Conservation (phyloP, 345 rosid genomes). For the Salix purpurea region DNA sequence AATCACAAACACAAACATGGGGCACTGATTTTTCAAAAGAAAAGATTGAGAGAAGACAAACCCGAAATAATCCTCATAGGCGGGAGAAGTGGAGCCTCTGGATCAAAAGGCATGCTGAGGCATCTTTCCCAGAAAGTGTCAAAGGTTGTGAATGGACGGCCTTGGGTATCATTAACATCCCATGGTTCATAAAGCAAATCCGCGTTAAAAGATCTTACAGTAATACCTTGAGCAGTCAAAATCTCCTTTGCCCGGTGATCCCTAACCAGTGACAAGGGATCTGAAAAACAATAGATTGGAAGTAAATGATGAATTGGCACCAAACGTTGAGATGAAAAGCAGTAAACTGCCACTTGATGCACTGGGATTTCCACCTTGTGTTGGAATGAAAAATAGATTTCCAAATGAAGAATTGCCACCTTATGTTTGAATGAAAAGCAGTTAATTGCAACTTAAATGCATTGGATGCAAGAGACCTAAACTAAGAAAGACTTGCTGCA, state of each 20-base stretch:
- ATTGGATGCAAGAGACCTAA: not conserved
- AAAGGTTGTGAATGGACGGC: slow-evolving; percentile 71
- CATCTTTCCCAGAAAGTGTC: slow-evolving; percentile 87
- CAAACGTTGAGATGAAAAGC: slow-evolving; percentile 11
- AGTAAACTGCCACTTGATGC: slow-evolving; percentile 15
- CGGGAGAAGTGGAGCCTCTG: slow-evolving; percentile 95
- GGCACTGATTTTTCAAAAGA: not conserved
- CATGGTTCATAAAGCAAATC: slow-evolving; percentile 99
- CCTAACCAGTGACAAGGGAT: slow-evolving; percentile 86
- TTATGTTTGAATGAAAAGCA: slow-evolving; percentile 17
- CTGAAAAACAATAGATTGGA: slow-evolving; percentile 23
- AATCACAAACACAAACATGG: not conserved
- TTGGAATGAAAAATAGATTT: not conserved
- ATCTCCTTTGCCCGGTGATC: slow-evolving; percentile 89
- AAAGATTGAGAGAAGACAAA: slow-evolving; percentile 22
- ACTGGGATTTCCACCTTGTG: not conserved
- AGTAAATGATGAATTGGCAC: not conserved
- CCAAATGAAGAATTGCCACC: not conserved
- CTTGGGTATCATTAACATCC: slow-evolving; percentile 83
- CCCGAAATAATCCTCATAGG: slow-evolving; percentile 93
- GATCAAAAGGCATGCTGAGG: slow-evolving; percentile 95
- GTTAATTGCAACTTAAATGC: slow-evolving; percentile 9
- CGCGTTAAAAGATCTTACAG: slow-evolving; percentile 76
- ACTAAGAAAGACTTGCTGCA: not conserved
- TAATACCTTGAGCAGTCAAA: slow-evolving; percentile 65